Conservation (phyloP, 2,329 filamentous ascomycete species). For the Neopestalotiopsis clavispora region DNA sequence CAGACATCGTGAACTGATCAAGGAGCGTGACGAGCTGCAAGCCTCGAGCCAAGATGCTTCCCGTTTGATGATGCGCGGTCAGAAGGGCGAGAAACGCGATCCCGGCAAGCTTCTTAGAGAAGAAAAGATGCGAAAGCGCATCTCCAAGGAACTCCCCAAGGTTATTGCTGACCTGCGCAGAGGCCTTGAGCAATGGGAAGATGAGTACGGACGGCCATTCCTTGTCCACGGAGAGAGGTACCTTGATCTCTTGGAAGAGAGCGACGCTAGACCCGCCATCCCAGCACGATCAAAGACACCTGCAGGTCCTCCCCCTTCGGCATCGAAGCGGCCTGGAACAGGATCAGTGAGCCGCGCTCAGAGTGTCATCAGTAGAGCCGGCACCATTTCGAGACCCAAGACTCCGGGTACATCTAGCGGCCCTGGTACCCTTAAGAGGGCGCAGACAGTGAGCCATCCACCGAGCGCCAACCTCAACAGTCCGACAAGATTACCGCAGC, state of each 20-base stretch:
- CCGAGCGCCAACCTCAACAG: conserved; percentile 48
- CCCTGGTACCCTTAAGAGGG: conserved; percentile 33
- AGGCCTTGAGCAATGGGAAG: conserved; percentile 85
- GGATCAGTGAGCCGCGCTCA: conserved; percentile 41
- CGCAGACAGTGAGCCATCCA: conserved; percentile 14
- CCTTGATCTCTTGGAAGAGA: conserved; percentile 78
- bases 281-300: conserved; percentile 79
- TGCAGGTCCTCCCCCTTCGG: conserved; percentile 60
- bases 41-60: conserved; percentile 94
- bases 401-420: conserved; percentile 55
- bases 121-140: conserved; percentile 98
- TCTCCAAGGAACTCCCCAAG: conserved; percentile 94
- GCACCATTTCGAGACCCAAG: conserved; percentile 51
- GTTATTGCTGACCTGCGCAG: conserved; percentile 83
- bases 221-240: conserved; percentile 91
- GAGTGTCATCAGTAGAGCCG: conserved; percentile 40
- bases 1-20: conserved; percentile 78
- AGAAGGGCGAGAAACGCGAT: conserved; percentile 93
- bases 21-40: conserved; percentile 86
- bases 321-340: conserved; percentile 37
- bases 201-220: conserved; percentile 93
- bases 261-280: conserved; percentile 61
- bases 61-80: conserved; percentile 85
- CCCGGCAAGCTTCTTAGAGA: conserved; percentile 92
- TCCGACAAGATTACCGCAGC: conserved; percentile 72